Conservation (phyloP, 2,329 filamentous ascomycete genomes). For the Endocalyx cinctus region DNA sequence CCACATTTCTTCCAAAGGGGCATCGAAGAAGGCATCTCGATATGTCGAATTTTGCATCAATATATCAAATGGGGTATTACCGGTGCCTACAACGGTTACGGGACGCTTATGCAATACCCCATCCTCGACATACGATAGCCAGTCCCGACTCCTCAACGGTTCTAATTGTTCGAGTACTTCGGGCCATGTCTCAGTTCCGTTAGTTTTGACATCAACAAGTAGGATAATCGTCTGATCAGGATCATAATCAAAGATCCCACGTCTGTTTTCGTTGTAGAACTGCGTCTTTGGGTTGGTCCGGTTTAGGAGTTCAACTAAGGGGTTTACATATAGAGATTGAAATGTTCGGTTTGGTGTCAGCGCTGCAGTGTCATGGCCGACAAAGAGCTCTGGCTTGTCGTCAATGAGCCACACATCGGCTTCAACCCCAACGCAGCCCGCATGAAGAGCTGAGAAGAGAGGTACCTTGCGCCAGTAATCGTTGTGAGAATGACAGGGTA, state of each 20-base stretch:
- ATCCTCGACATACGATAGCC: conserved; percentile 49
- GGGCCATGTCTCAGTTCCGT: conserved; percentile 46
- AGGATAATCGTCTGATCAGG: conserved; percentile 54
- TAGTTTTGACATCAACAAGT: conserved; percentile 66
- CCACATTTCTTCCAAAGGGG: conserved; percentile 45
- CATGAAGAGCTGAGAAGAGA: conserved; percentile 56
- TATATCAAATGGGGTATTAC: conserved; percentile 55
- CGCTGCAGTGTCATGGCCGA: conserved; percentile 57
- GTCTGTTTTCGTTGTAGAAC: conserved; percentile 38
- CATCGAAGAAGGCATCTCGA: conserved; percentile 63
- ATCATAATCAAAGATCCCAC: conserved; percentile 53
- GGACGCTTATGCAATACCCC: conserved; percentile 47
- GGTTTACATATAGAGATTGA: conserved; percentile 58
- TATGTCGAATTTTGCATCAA: conserved; percentile 48
- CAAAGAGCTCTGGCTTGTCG: conserved; percentile 43
- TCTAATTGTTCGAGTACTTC: conserved; percentile 51
- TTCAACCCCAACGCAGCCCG: conserved; percentile 61
- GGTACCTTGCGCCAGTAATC: conserved; percentile 65
- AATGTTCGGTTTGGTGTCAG: conserved; percentile 55
- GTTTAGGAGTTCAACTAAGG: conserved; percentile 55
- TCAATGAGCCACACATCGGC: conserved; percentile 64
- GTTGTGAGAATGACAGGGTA: conserved; percentile 64
- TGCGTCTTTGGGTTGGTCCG: conserved; percentile 44
- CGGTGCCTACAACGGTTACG: conserved; percentile 66
- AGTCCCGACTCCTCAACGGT: conserved; percentile 55